A percentile compares a stretch with the other conserved stretches of the same genome.
These are phyloP conservation scores for Yamadazyma triangularis DNA, from an alignment of 1,139 yeast genomes.

Conservation along the genomic window DNA sequence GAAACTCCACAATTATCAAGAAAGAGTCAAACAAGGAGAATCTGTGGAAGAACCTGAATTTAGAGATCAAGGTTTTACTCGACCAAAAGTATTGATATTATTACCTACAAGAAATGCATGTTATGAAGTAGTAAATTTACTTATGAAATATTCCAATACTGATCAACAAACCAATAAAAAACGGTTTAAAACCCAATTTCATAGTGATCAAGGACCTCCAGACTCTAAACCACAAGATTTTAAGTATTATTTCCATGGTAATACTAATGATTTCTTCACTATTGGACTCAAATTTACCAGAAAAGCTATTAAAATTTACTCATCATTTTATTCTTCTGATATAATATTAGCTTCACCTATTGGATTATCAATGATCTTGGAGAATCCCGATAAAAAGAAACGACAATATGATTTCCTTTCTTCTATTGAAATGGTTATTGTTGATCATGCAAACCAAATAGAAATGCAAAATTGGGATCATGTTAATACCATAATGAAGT, in stretches of 20 bases:
- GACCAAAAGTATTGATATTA: slow-evolving; percentile 81
- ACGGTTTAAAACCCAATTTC: slow-evolving; percentile 70
- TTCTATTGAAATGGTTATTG: slow-evolving; percentile 74
- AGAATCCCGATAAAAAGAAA: slow-evolving; percentile 57
- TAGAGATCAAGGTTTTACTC: slow-evolving; percentile 91
- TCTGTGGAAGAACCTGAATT: slow-evolving; percentile 50
- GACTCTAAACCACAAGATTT: slow-evolving; percentile 79
- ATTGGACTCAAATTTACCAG: slow-evolving; percentile 87
- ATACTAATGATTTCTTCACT: slow-evolving; percentile 88
- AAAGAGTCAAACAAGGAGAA: slow-evolving; percentile 37
- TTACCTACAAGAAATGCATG: slow-evolving; percentile 85
- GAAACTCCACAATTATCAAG: slow-evolving; percentile 45
- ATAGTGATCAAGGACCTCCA: slow-evolving; percentile 48
- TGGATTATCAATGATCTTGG: slow-evolving; percentile 78
- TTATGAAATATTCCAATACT: slow-evolving; percentile 61
- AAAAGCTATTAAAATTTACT: slow-evolving; percentile 76
- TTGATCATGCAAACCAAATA: slow-evolving; percentile 83
- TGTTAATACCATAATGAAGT: slow-evolving; percentile 63
- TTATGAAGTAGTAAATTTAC: slow-evolving; percentile 58
- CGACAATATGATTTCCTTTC: slow-evolving; percentile 70
- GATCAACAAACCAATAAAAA: slow-evolving; percentile 78
- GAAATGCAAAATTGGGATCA: slow-evolving; percentile 96
- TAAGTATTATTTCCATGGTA: slow-evolving; percentile 75
- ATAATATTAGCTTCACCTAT: slow-evolving; percentile 88
- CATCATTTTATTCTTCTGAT: slow-evolving; percentile 83